Conservation (phyloP, 495 filamentous ascomycete species). For the Aspergillus saccharolyticus region DNA sequence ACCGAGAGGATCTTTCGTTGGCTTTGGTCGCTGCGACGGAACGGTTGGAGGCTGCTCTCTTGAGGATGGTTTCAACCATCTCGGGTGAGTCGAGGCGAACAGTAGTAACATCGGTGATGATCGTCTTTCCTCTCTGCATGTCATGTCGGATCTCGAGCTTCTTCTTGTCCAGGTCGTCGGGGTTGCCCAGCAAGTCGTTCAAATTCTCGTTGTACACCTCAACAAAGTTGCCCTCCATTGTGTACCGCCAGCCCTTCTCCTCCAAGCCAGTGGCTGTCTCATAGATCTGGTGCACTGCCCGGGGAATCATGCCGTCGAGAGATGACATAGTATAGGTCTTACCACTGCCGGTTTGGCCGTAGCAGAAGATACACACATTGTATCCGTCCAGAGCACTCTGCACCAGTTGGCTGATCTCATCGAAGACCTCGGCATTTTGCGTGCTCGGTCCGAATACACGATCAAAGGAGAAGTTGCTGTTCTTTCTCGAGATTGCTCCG, state of each 20-base stretch:
- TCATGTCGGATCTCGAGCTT: constrained; percentile 93
- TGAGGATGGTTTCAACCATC: constrained; percentile 74
- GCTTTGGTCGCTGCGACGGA: constrained; percentile 93
- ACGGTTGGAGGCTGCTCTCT: constrained; percentile 72
- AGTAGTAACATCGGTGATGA: constrained; percentile 75
- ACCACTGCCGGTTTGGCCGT: constrained; percentile 94
- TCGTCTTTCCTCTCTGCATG: constrained; percentile 70
- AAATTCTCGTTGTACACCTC: constrained; percentile 98
- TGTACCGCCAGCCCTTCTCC: constrained; percentile 91
- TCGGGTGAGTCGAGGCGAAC: constrained; percentile 72
- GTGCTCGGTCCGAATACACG: constrained; percentile 78
- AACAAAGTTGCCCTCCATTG: constrained; percentile 93
- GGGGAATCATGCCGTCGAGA: constrained; percentile 89
- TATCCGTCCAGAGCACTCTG: constrained; percentile 96
- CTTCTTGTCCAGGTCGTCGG: constrained; percentile 73
- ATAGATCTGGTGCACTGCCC: constrained; percentile 89
- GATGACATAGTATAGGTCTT: constrained; percentile 98
- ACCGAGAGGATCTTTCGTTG: constrained; percentile 89
- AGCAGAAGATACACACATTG: constrained; percentile 99
- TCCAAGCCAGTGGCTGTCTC: constrained; percentile 72
- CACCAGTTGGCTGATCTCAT: constrained; percentile 94
- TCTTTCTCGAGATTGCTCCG: constrained; percentile 68
- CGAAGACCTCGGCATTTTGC: constrained; percentile 84
- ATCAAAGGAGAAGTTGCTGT: constrained; percentile 84
- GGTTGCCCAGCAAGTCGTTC: constrained; percentile 80